These are phyloP conservation scores for Groenewaldozyma salmanticensis DNA, from an alignment of 805 yeast species.

Conservation along the genomic window DNA sequence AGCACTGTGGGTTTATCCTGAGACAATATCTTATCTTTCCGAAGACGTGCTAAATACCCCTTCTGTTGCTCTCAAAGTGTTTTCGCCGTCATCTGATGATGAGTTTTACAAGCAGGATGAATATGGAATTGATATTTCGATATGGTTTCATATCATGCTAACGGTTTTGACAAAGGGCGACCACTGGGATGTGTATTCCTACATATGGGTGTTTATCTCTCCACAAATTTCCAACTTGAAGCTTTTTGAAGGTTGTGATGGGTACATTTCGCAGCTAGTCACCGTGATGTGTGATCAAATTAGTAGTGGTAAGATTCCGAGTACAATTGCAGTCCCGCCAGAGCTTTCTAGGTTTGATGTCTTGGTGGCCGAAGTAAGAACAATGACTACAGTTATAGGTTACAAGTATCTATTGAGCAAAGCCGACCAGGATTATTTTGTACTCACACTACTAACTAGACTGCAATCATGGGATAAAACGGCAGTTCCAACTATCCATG, in stretches of 20 bases:
- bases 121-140: slow-evolving; percentile 33
- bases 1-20: slow-evolving; percentile 54
- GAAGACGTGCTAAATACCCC: slow-evolving; percentile 34
- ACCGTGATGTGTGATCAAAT: slow-evolving; percentile 51
- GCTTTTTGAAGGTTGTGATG: slow-evolving; percentile 38
- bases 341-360: slow-evolving; percentile 48
- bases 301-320: slow-evolving; percentile 31
- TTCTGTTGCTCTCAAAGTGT: slow-evolving; percentile 15
- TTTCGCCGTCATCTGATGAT: not conserved
- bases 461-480: slow-evolving; percentile 63
- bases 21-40: slow-evolving; percentile 41
- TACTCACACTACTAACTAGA: slow-evolving; percentile 48
- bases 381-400: slow-evolving; percentile 45
- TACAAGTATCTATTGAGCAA: slow-evolving; percentile 40
- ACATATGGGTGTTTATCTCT: slow-evolving; percentile 55
- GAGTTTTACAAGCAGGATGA: slow-evolving; percentile 3
- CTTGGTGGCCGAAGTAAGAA: slow-evolving; percentile 55
- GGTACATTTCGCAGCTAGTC: slow-evolving; percentile 34
- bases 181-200: slow-evolving; percentile 66
- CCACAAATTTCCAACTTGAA: slow-evolving; percentile 54
- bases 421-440: slow-evolving; percentile 50
- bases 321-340: slow-evolving; percentile 33
- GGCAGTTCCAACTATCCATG: slow-evolving; percentile 68
- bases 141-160: slow-evolving; percentile 44
- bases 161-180: slow-evolving; percentile 42